phyloP scores from a whole-genome alignment of 306 rosid genomes.

The Oemleria cerasiformis region DNA sequence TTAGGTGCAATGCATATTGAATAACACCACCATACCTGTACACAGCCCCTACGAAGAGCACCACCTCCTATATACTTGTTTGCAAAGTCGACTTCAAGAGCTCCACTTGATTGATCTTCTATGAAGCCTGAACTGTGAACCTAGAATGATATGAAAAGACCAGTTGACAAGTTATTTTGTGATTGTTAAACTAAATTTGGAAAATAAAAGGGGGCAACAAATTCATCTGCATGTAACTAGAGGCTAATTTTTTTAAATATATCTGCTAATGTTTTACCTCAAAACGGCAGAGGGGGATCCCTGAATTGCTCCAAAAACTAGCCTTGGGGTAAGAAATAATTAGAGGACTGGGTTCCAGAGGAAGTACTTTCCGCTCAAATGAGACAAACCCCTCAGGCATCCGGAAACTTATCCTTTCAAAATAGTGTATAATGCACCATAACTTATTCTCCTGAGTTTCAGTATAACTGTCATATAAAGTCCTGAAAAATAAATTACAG shows the following conservation, averaged over 20 bases:
- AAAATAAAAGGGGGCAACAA: neutral
- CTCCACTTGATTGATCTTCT: slow-evolving; percentile 72
- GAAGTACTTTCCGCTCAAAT: slow-evolving; percentile 87
- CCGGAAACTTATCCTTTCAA: slow-evolving; percentile 64
- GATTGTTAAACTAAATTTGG: slow-evolving; percentile 8
- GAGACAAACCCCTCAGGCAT: slow-evolving; percentile 73
- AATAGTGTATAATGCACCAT: slow-evolving; percentile 75
- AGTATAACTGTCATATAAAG: slow-evolving; percentile 52
- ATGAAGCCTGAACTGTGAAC: slow-evolving; percentile 63
- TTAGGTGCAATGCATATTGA: neutral
- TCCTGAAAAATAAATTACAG: slow-evolving; percentile 45
- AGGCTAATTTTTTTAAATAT: neutral
- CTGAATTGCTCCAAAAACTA: slow-evolving; percentile 68
- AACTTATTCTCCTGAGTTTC: slow-evolving; percentile 75
- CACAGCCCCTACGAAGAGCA: slow-evolving; percentile 80
- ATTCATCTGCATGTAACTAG: neutral
- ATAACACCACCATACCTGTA: slow-evolving; percentile 51
- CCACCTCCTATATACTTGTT: slow-evolving; percentile 89
- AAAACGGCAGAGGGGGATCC: slow-evolving; percentile 61
- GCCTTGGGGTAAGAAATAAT: slow-evolving; percentile 55
- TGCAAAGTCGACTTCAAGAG: slow-evolving; percentile 95
- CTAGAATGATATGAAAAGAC: slow-evolving; percentile 39
- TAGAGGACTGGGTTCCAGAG: slow-evolving; percentile 35
- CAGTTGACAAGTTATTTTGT: slow-evolving; percentile 2
- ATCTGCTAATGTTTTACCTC: slow-evolving; percentile 46